Percentiles rank a stretch among this genome's conserved stretches.
phyloP scores from a whole-genome alignment of 2,329 filamentous ascomycete species.

The Calonectria fujianensis region DNA sequence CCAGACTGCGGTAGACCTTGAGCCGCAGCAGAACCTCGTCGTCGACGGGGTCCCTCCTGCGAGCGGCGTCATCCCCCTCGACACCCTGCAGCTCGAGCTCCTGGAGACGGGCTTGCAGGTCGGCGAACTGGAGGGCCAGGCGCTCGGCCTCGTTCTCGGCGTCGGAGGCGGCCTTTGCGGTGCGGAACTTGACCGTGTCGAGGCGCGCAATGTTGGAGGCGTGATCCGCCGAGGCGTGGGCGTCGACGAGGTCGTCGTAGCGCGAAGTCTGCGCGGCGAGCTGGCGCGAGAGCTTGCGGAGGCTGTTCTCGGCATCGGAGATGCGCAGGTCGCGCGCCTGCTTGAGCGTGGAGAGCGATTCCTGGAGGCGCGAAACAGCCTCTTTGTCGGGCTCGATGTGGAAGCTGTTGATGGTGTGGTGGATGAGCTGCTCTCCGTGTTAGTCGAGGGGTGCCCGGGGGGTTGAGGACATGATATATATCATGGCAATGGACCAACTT shows the following conservation, averaged over 20 bases:
- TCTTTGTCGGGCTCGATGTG: slow-evolving; percentile 92
- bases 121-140: slow-evolving; percentile 85
- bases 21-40: slow-evolving; percentile 84
- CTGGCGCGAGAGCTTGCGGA: slow-evolving; percentile 84
- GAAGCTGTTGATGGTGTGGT: slow-evolving; percentile 95
- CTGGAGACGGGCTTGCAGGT: slow-evolving; percentile 83
- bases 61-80: slow-evolving; percentile 74
- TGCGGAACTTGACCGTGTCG: slow-evolving; percentile 94
- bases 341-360: slow-evolving; percentile 88
- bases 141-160: slow-evolving; percentile 96
- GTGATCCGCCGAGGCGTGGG: slow-evolving; percentile 87
- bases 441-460: slow-evolving; percentile 24
- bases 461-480: not conserved
- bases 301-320: slow-evolving; percentile 78
- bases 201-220: slow-evolving; percentile 89
- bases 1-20: slow-evolving; percentile 92
- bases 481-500: slow-evolving; percentile 57
- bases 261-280: slow-evolving; percentile 84
- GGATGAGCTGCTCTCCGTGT: slow-evolving; percentile 80
- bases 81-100: slow-evolving; percentile 92
- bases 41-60: slow-evolving; percentile 69
- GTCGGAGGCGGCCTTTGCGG: slow-evolving; percentile 92
- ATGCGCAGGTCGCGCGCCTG: slow-evolving; percentile 88
- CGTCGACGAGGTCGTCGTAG: slow-evolving; percentile 83
- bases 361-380: slow-evolving; percentile 87